Percentiles rank a stretch among this genome's conserved stretches.
phyloP scores from a whole-genome alignment of 2,329 filamentous ascomycete species.

The Phoma herbarum region DNA sequence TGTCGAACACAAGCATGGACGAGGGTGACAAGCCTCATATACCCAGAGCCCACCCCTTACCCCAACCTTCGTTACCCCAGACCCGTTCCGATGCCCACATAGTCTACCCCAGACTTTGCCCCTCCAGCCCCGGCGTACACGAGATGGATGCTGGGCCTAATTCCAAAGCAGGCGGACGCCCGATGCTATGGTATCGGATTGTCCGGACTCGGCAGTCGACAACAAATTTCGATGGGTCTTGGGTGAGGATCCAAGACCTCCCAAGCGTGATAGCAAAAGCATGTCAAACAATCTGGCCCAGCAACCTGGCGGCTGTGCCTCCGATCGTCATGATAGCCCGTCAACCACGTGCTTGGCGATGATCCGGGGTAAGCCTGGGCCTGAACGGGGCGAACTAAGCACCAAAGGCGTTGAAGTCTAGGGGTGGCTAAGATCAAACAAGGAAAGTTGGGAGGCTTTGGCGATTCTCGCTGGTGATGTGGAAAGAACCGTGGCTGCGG shows the following conservation, averaged over 20 bases:
- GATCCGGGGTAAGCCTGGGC: slow-evolving; percentile 18
- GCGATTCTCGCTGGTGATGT: slow-evolving; percentile 3
- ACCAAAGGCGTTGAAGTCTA: not conserved
- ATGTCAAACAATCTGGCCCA: slow-evolving; percentile 12
- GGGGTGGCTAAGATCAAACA: slow-evolving; percentile 2
- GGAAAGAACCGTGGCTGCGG: slow-evolving; percentile 5
- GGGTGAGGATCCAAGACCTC: slow-evolving; percentile 12
- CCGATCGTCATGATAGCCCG: slow-evolving; percentile 18
- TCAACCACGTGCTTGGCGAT: slow-evolving; percentile 18
- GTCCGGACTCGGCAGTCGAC: slow-evolving; percentile 9
- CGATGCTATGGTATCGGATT: slow-evolving; percentile 22
- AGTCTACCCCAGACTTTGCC: slow-evolving; percentile 19
- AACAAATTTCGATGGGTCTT: slow-evolving; percentile 11
- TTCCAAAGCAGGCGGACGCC: slow-evolving; percentile 5
- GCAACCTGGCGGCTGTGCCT: slow-evolving; percentile 13
- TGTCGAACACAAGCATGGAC: slow-evolving; percentile 15
- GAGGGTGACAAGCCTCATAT: slow-evolving; percentile 21
- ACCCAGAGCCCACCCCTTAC: slow-evolving; percentile 7
- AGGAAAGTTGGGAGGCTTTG: not conserved
- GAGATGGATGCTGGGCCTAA: slow-evolving; percentile 9
- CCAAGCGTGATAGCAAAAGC: slow-evolving; percentile 9
- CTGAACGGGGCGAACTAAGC: not conserved
- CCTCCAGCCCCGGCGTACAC: slow-evolving; percentile 4
- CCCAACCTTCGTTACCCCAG: slow-evolving; percentile 15
- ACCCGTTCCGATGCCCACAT: slow-evolving; percentile 17